A percentile compares a stretch with the other conserved stretches of the same genome.
phyloP scores from a whole-genome alignment of 2,329 filamentous ascomycete species.

The Ambrosiella cleistominuta region DNA sequence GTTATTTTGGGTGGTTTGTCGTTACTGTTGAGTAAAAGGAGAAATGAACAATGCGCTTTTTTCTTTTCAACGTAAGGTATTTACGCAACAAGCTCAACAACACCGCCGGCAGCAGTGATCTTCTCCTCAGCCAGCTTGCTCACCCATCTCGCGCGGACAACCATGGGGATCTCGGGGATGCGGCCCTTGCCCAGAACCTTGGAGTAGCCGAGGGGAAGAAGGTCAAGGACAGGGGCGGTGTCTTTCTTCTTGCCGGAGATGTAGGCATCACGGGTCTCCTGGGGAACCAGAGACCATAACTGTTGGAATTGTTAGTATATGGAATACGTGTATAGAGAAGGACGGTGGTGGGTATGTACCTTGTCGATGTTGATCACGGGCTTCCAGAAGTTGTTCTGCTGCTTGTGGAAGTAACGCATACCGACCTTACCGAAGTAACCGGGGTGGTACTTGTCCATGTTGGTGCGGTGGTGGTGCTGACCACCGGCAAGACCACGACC shows the following conservation, averaged over 20 bases:
- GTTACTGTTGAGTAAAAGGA: conserved; percentile 12
- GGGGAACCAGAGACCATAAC: conserved; percentile 91
- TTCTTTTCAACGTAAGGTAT: conserved; percentile 13
- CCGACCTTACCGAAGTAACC: conserved; percentile 99
- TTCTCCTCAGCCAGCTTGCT: conserved; percentile 94
- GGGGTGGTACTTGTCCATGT: conserved; percentile 57
- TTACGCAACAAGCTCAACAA: conserved; percentile 85
- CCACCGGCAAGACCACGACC: conserved; percentile 87
- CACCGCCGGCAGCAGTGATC: conserved; percentile 94
- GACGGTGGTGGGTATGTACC: conserved; percentile 30
- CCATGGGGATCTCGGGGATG: conserved; percentile 78
- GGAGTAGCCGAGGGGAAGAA: conserved; percentile 91
- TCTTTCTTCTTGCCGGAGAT: conserved; percentile 62
- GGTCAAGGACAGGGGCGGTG: conserved; percentile 93
- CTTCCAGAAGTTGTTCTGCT: conserved; percentile 94
- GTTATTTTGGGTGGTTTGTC: conserved; percentile 13
- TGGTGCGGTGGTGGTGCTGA: conserved; percentile 56
- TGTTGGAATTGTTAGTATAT: conserved; percentile 24
- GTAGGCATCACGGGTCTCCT: conserved; percentile 87
- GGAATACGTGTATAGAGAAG: background rate
- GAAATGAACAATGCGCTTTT: conserved; percentile 11
- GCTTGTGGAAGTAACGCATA: conserved; percentile 95
- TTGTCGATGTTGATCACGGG: conserved; percentile 98
- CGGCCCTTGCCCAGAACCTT: conserved; percentile 98
- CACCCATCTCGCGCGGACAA: conserved; percentile 91